These are phyloP conservation scores for Ogataea pini DNA, from an alignment of 805 yeast genomes.

Conservation along the genomic window DNA sequence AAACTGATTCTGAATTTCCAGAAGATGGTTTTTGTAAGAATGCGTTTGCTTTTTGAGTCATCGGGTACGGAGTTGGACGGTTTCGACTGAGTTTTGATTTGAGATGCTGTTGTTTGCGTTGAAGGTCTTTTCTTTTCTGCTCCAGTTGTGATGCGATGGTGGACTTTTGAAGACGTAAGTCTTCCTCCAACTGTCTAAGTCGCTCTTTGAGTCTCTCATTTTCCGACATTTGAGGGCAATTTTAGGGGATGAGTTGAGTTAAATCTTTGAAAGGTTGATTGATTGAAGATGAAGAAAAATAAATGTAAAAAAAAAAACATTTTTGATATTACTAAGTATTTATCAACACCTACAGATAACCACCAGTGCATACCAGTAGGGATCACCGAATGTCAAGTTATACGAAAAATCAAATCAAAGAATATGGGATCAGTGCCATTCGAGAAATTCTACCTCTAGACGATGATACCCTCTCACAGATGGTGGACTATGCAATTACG, in stretches of 20 bases:
- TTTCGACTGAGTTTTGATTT: conserved; percentile 3
- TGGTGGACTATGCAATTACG: conserved; percentile 53
- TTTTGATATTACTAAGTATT: background rate
- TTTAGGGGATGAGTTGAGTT: background rate
- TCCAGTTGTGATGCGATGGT: conserved; percentile 21
- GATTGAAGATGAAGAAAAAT: background rate
- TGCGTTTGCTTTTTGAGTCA: background rate
- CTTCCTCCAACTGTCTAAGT: conserved; percentile 22
- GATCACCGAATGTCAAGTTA: conserved; percentile 22
- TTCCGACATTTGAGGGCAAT: conserved; percentile 20
- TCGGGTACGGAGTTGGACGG: conserved; percentile 5
- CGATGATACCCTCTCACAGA: conserved; percentile 52
- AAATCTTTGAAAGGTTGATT: background rate
- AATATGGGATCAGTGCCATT: conserved; percentile 26
- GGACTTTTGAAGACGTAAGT: conserved; percentile 20
- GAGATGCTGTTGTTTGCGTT: conserved; percentile 10
- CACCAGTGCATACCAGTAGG: no score
- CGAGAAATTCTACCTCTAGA: conserved; percentile 55
- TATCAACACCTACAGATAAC: no score
- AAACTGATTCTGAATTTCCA: background rate
- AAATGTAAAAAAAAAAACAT: background rate
- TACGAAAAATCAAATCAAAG: conserved; percentile 27
- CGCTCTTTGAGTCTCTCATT: conserved; percentile 20
- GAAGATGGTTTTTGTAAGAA: background rate
- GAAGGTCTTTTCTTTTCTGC: conserved; percentile 14